Conservation (phyloP, 1,284 basidiomycete species). For the Austroboletus sp. region DNA sequence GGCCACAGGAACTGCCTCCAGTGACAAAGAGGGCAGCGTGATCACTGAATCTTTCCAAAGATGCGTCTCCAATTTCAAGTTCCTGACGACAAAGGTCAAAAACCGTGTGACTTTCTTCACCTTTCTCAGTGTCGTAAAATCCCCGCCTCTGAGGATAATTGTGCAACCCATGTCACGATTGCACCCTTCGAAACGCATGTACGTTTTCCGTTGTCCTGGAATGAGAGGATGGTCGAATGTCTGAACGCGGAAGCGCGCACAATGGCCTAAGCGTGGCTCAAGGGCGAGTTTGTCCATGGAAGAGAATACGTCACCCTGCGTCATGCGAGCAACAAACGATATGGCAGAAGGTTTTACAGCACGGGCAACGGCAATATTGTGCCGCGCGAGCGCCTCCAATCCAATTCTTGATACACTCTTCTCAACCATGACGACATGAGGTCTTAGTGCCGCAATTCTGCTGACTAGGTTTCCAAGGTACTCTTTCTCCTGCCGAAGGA, state of each 20-base stretch:
- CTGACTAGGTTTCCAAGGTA: slow-evolving; percentile 85
- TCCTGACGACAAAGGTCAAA: slow-evolving; percentile 85
- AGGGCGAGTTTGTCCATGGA: slow-evolving; percentile 92
- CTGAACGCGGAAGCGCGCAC: slow-evolving; percentile 81
- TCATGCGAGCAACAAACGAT: slow-evolving; percentile 85
- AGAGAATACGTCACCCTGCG: slow-evolving; percentile 89
- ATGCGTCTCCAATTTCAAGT: slow-evolving; percentile 89
- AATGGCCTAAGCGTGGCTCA: slow-evolving; percentile 87
- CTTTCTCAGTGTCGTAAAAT: slow-evolving; percentile 69
- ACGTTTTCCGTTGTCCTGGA: slow-evolving; percentile 86
- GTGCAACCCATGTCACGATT: slow-evolving; percentile 89
- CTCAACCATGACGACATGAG: slow-evolving; percentile 89
- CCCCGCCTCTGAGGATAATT: slow-evolving; percentile 85
- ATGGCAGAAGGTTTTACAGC: slow-evolving; percentile 86
- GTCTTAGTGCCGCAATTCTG: slow-evolving; percentile 84
- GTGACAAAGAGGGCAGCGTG: slow-evolving; percentile 62
- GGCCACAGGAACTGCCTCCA: slow-evolving; percentile 54
- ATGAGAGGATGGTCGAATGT: slow-evolving; percentile 92
- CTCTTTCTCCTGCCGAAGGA: slow-evolving; percentile 91
- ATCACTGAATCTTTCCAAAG: slow-evolving; percentile 92
- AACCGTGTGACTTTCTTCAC: slow-evolving; percentile 92
- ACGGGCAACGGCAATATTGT: slow-evolving; percentile 87
- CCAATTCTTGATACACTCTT: slow-evolving; percentile 89
- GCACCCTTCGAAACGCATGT: slow-evolving; percentile 96
- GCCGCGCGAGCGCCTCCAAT: slow-evolving; percentile 80